These are phyloP conservation scores for Apiospora kogelbergensis DNA, from an alignment of 2,329 filamentous ascomycete genomes.

Conservation along the genomic window DNA sequence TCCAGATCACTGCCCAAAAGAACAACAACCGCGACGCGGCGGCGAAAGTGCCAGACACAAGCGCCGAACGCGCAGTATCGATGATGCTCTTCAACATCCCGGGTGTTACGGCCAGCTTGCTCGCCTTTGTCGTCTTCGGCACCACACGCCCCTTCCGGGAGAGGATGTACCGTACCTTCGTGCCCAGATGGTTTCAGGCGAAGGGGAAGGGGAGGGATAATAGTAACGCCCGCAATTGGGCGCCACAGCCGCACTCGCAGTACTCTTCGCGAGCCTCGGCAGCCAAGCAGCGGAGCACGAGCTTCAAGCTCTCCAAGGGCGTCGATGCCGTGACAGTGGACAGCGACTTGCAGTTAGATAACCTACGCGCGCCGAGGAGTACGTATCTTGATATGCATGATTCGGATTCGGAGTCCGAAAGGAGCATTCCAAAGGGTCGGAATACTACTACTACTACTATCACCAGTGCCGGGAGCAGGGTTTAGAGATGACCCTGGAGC, in stretches of 20 bases:
- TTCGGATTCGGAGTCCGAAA: neutral
- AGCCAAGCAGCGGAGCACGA: neutral
- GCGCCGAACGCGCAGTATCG: conserved; percentile 25
- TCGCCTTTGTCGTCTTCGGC: conserved; percentile 40
- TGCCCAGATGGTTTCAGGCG: conserved; percentile 18
- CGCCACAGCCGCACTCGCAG: neutral
- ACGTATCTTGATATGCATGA: neutral
- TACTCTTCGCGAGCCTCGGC: conserved; percentile 6
- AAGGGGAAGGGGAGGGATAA: neutral
- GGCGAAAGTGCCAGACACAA: conserved; percentile 33
- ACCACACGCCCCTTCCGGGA: conserved; percentile 37
- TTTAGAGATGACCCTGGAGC: neutral
- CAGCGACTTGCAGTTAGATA: neutral
- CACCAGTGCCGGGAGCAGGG: neutral
- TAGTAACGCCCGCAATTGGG: too few relatives aligned
- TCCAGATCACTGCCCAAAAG: conserved; percentile 24
- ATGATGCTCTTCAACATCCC: conserved; percentile 38
- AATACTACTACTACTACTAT: neutral
- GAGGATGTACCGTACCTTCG: conserved; percentile 24
- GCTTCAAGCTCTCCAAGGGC: neutral
- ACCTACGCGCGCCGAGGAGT: neutral
- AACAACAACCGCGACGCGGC: conserved; percentile 30
- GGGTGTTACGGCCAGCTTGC: conserved; percentile 35
- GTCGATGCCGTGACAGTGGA: neutral
- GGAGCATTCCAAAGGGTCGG: neutral